A percentile compares a stretch with the other conserved stretches of the same genome.
Evolutionary conservation across 495 filamentous ascomycete genomes (phyloP).

Genomic region (Amorphotheca resinae): DNA sequence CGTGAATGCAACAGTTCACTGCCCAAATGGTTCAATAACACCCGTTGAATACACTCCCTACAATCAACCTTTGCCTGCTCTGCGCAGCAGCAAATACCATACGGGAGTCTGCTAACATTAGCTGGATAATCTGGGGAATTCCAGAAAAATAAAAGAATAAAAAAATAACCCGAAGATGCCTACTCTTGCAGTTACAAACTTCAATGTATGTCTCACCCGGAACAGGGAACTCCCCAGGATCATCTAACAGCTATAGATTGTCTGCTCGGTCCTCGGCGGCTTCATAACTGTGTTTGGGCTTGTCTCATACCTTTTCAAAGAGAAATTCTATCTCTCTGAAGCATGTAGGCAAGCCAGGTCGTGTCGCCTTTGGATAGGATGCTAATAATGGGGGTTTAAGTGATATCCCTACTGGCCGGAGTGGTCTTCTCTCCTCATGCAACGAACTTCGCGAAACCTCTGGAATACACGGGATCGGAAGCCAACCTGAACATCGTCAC

Average conservation of each 20-base stretch:
- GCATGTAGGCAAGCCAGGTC: slow-evolving; percentile 53
- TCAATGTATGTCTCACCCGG: slow-evolving; percentile 38
- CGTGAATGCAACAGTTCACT: background rate
- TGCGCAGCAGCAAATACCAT: slow-evolving; percentile 23
- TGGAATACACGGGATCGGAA: slow-evolving; percentile 58
- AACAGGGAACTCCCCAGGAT: background rate
- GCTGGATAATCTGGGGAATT: background rate
- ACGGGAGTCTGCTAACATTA: slow-evolving; percentile 25
- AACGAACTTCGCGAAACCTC: slow-evolving; percentile 62
- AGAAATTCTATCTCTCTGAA: slow-evolving; percentile 85
- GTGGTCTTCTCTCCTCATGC: slow-evolving; percentile 67
- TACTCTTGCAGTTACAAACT: slow-evolving; percentile 63
- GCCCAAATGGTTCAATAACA: slow-evolving; percentile 39
- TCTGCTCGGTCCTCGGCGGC: slow-evolving; percentile 64
- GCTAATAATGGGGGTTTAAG: too few relatives aligned
- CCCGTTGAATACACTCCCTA: slow-evolving; percentile 11
- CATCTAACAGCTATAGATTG: slow-evolving; percentile 27
- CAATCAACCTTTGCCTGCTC: slow-evolving; percentile 20
- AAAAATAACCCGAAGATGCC: slow-evolving; percentile 44
- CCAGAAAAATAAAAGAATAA: background rate
- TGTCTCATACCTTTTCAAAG: slow-evolving; percentile 81
- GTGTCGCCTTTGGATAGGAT: too few relatives aligned
- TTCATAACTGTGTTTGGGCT: slow-evolving; percentile 83
- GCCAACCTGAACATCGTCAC: slow-evolving; percentile 53
- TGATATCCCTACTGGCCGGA: slow-evolving; percentile 74